Evolutionary conservation across 345 rosid genomes (phyloP).

Genomic region (Citrus sinensis): DVS_A1.0 CM039161.1:8424501-8425000

Average conservation of each 20-base stretch:
- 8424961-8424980: conserved; percentile 37
- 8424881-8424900: conserved; percentile 93
- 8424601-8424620: not conserved
- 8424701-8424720: conserved; percentile 87
- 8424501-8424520: not conserved
- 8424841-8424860: conserved; percentile 90
- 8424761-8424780: not conserved
- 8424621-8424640: not conserved
- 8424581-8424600: not conserved
- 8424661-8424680: conserved; percentile 80
- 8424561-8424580: not conserved
- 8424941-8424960: conserved; percentile 89
- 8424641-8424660: conserved; percentile 9
- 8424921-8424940: conserved; percentile 86
- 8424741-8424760: not conserved
- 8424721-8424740: conserved; percentile 67
- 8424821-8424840: conserved; percentile 57
- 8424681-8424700: conserved; percentile 87
- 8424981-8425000: not conserved
- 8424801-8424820: not conserved
- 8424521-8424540: not conserved
- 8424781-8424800: not conserved
- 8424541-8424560: not conserved
- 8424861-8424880: conserved; percentile 98
- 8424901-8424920: conserved; percentile 76